Conservation (phyloP, 75 land plant species). For the Sequoiadendron giganteum region DNA sequence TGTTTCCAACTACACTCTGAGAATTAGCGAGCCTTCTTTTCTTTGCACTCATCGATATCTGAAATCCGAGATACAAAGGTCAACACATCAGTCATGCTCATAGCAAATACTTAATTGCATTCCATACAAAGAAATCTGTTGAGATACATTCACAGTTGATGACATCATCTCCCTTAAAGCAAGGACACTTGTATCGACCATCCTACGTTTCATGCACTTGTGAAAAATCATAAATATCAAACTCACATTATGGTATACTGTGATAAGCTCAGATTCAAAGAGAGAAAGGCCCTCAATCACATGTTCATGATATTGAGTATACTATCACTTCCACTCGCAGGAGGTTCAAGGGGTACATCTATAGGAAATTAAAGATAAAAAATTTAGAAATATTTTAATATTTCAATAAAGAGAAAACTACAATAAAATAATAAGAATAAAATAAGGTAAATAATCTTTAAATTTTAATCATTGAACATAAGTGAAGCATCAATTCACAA, state of each 20-base stretch:
- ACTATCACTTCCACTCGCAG: no score
- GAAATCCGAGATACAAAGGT: constrained; percentile 3
- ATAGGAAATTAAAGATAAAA: no score
- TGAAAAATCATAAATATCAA: background rate
- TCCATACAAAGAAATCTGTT: background rate
- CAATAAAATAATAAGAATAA: no score
- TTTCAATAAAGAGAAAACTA: no score
- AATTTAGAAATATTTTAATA: no score
- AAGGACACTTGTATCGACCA: constrained; percentile 75
- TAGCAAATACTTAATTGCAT: background rate
- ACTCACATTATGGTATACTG: no score
- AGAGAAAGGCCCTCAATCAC: constrained; percentile 14
- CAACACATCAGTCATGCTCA: background rate
- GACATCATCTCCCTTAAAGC: constrained; percentile 85
- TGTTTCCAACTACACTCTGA: constrained; percentile 88
- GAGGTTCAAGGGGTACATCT: no score
- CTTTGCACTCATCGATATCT: constrained; percentile 89
- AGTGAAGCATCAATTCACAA: no score
- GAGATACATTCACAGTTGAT: constrained; percentile 70
- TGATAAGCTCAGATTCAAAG: background rate
- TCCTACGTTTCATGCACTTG: constrained; percentile 48
- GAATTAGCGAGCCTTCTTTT: constrained; percentile 76
- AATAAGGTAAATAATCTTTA: no score
- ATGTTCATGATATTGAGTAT: no score
- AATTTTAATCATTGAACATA: no score